Conservation (phyloP, 73 alveolate species). For the Durusdinium trenchii region DNA sequence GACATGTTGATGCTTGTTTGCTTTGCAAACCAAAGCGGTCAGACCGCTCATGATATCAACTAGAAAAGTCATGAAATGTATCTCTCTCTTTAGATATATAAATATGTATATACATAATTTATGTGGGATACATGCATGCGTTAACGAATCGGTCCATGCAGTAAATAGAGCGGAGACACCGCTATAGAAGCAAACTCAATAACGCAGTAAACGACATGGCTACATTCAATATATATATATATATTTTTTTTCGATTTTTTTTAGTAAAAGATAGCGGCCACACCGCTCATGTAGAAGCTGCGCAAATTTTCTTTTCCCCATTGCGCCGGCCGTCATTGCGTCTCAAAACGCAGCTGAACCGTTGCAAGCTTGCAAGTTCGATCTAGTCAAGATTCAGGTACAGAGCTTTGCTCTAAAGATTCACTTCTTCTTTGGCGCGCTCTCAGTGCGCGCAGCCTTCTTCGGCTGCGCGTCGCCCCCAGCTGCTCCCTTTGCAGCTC, state of each 20-base stretch:
- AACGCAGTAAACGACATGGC: no score
- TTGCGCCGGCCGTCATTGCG: not conserved
- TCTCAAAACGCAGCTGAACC: not conserved
- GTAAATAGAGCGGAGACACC: no score
- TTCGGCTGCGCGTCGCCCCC: not conserved
- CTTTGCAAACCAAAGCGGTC: not conserved
- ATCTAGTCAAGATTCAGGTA: not conserved
- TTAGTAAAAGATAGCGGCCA: not conserved
- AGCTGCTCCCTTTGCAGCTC: not conserved
- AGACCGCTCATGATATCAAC: not conserved
- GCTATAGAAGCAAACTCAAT: no score
- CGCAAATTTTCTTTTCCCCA: no score
- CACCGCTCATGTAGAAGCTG: not conserved
- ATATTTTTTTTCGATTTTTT: no score
- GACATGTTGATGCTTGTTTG: not conserved
- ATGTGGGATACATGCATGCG: no score
- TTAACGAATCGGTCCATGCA: no score
- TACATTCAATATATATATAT: no score
- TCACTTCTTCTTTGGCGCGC: not conserved
- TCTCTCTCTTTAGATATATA: no score
- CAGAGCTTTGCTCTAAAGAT: no score
- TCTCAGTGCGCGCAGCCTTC: not conserved
- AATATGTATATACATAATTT: no score
- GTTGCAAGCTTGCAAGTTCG: not conserved
- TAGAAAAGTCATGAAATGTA: no score